A percentile compares a stretch with the other conserved stretches of the same genome.
Conservation (phyloP, 2,329 filamentous ascomycete species). For the Verticillium zaregamsianum region DNA sequence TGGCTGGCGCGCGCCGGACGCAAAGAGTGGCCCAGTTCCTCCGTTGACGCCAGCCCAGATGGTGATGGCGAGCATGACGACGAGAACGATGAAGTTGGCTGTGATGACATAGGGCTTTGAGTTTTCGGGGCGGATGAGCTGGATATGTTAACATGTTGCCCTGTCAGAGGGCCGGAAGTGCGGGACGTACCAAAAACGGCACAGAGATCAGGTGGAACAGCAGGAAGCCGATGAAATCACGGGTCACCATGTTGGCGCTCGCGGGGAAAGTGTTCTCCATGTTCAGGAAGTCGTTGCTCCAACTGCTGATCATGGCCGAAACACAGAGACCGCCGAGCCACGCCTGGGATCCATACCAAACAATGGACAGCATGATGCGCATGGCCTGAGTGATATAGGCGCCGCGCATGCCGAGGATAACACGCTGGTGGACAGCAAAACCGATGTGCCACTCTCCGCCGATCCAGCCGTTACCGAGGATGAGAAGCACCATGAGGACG, state of each 20-base stretch:
- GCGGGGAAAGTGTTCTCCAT: constrained; percentile 40
- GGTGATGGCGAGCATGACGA: constrained; percentile 44
- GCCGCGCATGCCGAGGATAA: constrained; percentile 30
- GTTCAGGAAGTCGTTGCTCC: constrained; percentile 38
- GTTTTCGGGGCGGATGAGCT: constrained; percentile 40
- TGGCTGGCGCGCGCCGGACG: constrained; percentile 15
- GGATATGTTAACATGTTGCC: background rate
- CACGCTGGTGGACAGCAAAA: constrained; percentile 31
- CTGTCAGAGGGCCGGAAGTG: background rate
- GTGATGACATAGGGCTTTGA: constrained; percentile 42
- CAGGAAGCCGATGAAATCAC: constrained; percentile 44
- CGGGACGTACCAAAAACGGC: constrained; percentile 34
- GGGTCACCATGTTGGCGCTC: constrained; percentile 30
- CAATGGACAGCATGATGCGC: constrained; percentile 32
- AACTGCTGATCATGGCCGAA: constrained; percentile 36
- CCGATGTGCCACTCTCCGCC: constrained; percentile 23
- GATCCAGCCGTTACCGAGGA: constrained; percentile 20
- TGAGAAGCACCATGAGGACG: constrained; percentile 11
- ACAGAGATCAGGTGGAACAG: constrained; percentile 46
- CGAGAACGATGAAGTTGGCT: constrained; percentile 35
- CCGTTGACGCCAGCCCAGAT: constrained; percentile 41
- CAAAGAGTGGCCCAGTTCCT: constrained; percentile 40
- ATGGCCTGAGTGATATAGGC: constrained; percentile 32
- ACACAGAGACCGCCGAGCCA: constrained; percentile 17
- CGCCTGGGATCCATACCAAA: constrained; percentile 34